A percentile compares a stretch with the other conserved stretches of the same genome.
phyloP scores from a whole-genome alignment of 139 green algal genomes.

The Ostreobium quekettii region DNA sequence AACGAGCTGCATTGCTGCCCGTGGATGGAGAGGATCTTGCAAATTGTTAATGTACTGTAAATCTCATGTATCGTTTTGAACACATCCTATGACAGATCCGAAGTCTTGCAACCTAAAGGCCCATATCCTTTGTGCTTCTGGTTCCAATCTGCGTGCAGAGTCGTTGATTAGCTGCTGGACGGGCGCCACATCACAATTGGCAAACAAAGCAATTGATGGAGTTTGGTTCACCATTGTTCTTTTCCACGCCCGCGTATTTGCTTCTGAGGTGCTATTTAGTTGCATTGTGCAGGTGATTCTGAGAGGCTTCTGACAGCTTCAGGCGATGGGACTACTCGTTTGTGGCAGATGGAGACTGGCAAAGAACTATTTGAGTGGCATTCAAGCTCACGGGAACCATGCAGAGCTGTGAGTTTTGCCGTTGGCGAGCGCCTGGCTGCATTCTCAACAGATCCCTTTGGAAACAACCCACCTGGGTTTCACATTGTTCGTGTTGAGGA shows the following conservation, averaged over 20 bases:
- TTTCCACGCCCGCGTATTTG: too few species aligned
- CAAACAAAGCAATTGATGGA: constrained; percentile 9
- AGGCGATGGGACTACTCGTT: constrained; percentile 74
- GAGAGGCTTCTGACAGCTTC: constrained; percentile 73
- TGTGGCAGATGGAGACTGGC: constrained; percentile 88
- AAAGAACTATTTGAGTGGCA: constrained; percentile 71
- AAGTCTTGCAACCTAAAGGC: not conserved
- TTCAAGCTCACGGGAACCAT: constrained; percentile 77
- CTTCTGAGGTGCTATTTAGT: constrained; percentile 4
- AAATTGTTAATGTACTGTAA: constrained; percentile 6
- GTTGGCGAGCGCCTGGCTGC: constrained; percentile 61
- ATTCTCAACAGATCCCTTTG: constrained; percentile 86
- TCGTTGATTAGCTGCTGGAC: not conserved
- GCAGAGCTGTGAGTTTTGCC: constrained; percentile 30
- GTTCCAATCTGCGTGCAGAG: not conserved
- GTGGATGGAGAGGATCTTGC: not conserved
- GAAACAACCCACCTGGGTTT: constrained; percentile 36
- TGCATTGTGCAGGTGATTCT: constrained; percentile 46
- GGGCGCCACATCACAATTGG: not conserved
- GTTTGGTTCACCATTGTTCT: too few species aligned
- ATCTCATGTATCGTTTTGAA: not conserved
- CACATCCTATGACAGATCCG: not conserved
- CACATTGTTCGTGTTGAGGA: constrained; percentile 41
- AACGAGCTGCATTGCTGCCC: not conserved
- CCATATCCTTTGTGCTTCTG: not conserved